A percentile compares a stretch with the other conserved stretches of the same genome.
Evolutionary conservation across 352 stramenopile species (phyloP).

Genomic region (Phytophthora meadii): DNA sequence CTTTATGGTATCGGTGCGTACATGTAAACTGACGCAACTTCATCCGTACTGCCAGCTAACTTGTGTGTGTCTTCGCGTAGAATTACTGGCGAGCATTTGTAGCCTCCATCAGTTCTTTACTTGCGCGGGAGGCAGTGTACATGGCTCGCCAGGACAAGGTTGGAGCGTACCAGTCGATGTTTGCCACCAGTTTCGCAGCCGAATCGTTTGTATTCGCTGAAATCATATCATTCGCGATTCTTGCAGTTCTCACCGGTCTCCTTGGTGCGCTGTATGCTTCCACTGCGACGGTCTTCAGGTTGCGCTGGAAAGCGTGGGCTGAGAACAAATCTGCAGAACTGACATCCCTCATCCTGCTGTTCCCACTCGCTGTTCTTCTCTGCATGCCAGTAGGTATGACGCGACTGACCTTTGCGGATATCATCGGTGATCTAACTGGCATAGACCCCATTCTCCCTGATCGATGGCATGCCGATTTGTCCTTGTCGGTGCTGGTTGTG

Average conservation of each 20-base stretch:
- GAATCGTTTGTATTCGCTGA: conserved; percentile 60
- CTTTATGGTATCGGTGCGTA: conserved; percentile 63
- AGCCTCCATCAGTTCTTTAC: conserved; percentile 57
- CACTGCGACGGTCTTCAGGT: conserved; percentile 44
- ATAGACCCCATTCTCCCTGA: conserved; percentile 17
- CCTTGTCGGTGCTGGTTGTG: conserved; percentile 39
- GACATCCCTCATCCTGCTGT: conserved; percentile 32
- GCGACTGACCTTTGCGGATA: conserved; percentile 36
- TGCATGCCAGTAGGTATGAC: conserved; percentile 51
- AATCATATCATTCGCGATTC: conserved; percentile 52
- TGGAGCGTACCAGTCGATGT: conserved; percentile 55
- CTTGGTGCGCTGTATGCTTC: conserved; percentile 59
- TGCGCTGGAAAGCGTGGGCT: conserved; percentile 43
- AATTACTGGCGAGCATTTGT: conserved; percentile 81
- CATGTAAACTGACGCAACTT: neutral
- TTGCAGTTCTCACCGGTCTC: conserved; percentile 59
- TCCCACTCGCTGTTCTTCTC: conserved; percentile 47
- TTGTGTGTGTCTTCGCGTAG: conserved; percentile 4
- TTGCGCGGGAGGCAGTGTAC: conserved; percentile 51
- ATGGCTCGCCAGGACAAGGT: conserved; percentile 52
- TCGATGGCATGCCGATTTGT: conserved; percentile 40
- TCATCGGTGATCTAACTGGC: conserved; percentile 45
- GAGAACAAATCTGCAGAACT: conserved; percentile 20
- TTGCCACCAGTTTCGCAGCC: conserved; percentile 47
- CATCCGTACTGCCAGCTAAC: neutral